phyloP scores from a whole-genome alignment of 2,329 filamentous ascomycete genomes.

The Aschersonia sp. region DNA sequence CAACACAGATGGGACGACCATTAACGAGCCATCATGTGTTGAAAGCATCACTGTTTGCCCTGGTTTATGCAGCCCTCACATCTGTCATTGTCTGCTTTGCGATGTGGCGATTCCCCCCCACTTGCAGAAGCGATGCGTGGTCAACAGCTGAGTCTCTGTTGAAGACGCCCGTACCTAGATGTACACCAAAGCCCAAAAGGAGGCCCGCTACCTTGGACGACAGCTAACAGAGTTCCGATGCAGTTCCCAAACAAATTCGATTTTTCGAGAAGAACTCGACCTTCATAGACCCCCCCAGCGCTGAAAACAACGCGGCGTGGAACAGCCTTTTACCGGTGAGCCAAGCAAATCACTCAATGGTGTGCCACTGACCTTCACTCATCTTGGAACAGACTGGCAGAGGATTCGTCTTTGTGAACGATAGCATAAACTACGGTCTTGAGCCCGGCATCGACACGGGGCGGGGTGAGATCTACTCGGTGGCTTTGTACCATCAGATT shows the following conservation, averaged over 20 bases:
- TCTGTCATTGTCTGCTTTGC: no score
- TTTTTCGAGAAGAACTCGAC: constrained; percentile 1
- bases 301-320: constrained; percentile 1
- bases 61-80: no score
- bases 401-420: constrained; percentile 2
- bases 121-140: no score
- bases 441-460: constrained; percentile 2
- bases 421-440: constrained; percentile 1
- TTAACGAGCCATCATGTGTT: no score
- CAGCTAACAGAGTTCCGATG: no score
- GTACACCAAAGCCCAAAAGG: neutral
- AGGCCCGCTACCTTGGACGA: no score
- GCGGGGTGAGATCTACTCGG: constrained; percentile 1
- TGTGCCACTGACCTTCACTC: no score
- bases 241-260: constrained; percentile 2
- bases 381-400: neutral
- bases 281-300: neutral
- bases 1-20: no score
- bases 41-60: no score
- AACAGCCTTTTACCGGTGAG: constrained; percentile 2
- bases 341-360: neutral
- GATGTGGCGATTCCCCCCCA: no score
- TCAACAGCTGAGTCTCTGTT: no score
- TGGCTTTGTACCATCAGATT: constrained; percentile 7
- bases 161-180: no score